Base-by-base conservation (phyloP, 257 asterid genomes). In the Primulina huaijiensis region DNA sequence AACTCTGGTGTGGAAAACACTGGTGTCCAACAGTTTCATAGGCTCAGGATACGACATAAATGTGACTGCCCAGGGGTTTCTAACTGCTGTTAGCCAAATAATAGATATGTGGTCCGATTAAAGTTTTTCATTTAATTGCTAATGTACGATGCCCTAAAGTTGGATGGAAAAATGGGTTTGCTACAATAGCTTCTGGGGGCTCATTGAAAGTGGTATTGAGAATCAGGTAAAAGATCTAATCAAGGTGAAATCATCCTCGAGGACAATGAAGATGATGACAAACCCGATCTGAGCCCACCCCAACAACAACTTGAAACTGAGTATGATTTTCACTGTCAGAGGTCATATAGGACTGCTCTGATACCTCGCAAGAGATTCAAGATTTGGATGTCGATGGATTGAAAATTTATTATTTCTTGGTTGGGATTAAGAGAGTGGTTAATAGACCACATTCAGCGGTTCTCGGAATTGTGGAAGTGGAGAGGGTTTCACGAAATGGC, bases 211-310 rank as follows among this genome's bases (percentile, higher is more conserved):
- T 35, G 40, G 9, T 35, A 6, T 35, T 6, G 40, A 35, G 9
- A 35, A 35, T 35, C 40, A 35, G 10, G 40, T 6, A 35, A 35
- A 35, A 35, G 40, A 35, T 35, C 40, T 35, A 6, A 35, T 35
- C 40, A 35, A 35, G 40, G 40, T 35, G 40, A 35, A 6, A 35
- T 7, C 40, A 35, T 35, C 40, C 40, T 74, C 23, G 99, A 94
- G 33, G 99, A 91, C 29, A 92, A 89, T 43, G 99, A 88, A 6
- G 97, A 89, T 0, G 96, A 87, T 8, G 96, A 89, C 8, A 92
- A 88, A 67, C 81, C 75, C 4, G 86, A 84, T 80, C 77, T 84
- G 82, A 88, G 75, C 74, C 89, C 85, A 63, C 87, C 80, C 0
- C 89, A 85, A 27, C 29, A 27, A 1, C 29, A 27, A 27, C 66